A percentile compares a stretch with the other conserved stretches of the same genome.
Evolutionary conservation across 805 yeast genomes (phyloP).

Genomic region (Metschnikowia vanudenii): DNA sequence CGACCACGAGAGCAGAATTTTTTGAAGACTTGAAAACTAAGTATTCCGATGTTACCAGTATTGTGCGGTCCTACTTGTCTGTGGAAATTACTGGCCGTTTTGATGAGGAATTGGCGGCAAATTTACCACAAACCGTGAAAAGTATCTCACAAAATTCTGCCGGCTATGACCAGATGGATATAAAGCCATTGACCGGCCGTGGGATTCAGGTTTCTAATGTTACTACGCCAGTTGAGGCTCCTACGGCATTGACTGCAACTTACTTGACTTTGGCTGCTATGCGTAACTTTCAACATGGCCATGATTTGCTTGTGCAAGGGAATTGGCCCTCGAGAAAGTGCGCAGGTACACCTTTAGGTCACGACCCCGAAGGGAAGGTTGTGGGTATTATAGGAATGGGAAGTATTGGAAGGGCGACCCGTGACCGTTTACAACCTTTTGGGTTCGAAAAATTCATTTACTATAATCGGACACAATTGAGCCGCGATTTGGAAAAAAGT

Average conservation of each 20-base stretch:
- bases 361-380: slow-evolving; percentile 70
- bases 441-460: slow-evolving; percentile 72
- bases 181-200: slow-evolving; percentile 47
- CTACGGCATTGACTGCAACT: slow-evolving; percentile 73
- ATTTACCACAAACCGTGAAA: slow-evolving; percentile 53
- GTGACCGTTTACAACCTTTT: slow-evolving; percentile 70
- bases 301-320: slow-evolving; percentile 50
- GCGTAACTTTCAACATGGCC: slow-evolving; percentile 65
- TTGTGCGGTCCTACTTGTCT: slow-evolving; percentile 55
- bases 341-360: slow-evolving; percentile 60
- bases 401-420: slow-evolving; percentile 82
- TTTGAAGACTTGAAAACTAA: slow-evolving; percentile 43
- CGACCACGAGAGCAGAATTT: slow-evolving; percentile 39
- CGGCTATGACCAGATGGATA: slow-evolving; percentile 72
- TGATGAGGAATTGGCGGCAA: slow-evolving; percentile 56
- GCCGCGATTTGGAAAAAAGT: slow-evolving; percentile 62
- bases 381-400: slow-evolving; percentile 88
- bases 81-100: slow-evolving; percentile 57
- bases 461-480: slow-evolving; percentile 63
- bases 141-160: slow-evolving; percentile 67
- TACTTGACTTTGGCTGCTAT: slow-evolving; percentile 60
- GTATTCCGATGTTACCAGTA: slow-evolving; percentile 42
- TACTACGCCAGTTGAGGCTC: slow-evolving; percentile 63
- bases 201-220: slow-evolving; percentile 66
- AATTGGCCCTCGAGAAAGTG: slow-evolving; percentile 53